Evolutionary conservation across 1,139 yeast species (phyloP).

Genomic region (Arxiozyma bovina): DNA sequence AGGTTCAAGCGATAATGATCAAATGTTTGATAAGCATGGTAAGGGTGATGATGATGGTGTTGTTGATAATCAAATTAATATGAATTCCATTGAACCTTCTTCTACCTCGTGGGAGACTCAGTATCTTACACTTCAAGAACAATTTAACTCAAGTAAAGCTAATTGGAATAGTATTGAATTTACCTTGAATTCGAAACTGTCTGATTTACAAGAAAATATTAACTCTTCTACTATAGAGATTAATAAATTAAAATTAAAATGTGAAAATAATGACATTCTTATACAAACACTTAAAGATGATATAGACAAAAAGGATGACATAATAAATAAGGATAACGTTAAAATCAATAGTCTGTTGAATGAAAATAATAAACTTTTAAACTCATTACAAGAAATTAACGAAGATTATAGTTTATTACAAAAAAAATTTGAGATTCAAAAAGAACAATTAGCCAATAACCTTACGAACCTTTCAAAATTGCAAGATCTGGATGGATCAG

Average conservation of each 20-base stretch:
- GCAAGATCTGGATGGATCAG: background rate
- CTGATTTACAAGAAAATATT: conserved; percentile 34
- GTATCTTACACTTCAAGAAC: conserved; percentile 35
- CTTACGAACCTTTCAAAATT: background rate
- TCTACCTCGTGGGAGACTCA: conserved; percentile 32
- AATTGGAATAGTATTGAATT: conserved; percentile 61
- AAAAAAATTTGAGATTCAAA: conserved; percentile 24
- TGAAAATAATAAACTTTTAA: conserved; percentile 10
- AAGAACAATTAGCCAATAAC: conserved; percentile 20
- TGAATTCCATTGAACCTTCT: background rate
- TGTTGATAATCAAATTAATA: background rate
- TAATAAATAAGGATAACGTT: background rate
- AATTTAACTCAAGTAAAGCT: conserved; percentile 43
- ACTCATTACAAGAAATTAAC: conserved; percentile 11
- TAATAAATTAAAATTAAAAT: conserved; percentile 4
- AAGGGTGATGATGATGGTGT: conserved; percentile 9
- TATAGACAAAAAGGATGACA: background rate
- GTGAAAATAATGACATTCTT: background rate
- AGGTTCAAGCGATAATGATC: background rate
- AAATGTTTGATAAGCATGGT: background rate
- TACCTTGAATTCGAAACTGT: conserved; percentile 40
- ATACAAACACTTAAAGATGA: conserved; percentile 11
- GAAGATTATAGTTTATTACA: conserved; percentile 25
- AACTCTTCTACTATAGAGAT: conserved; percentile 6
- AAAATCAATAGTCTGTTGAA: background rate